phyloP scores from a whole-genome alignment of 257 asterid species.

The Nicotiana tomentosiformis region DNA sequence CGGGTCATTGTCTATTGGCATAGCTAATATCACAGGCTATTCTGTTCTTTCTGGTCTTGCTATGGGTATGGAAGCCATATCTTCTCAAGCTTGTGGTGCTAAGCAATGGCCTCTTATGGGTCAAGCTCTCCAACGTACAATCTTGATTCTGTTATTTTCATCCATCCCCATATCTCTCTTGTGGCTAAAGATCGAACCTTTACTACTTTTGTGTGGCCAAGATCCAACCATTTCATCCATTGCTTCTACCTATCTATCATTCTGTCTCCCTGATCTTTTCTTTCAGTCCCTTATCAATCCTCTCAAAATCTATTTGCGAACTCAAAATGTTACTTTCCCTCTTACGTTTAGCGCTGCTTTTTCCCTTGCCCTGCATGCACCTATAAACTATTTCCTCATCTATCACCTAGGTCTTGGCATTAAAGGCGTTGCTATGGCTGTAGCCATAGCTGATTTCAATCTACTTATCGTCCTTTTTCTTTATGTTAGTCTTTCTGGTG shows the following conservation, averaged over 20 bases:
- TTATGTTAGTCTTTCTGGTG: slow-evolving; percentile 13
- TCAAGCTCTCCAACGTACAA: slow-evolving; percentile 51
- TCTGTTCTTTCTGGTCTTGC: slow-evolving; percentile 67
- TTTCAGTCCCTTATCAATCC: slow-evolving; percentile 54
- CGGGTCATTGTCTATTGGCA: slow-evolving; percentile 61
- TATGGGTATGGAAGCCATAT: slow-evolving; percentile 63
- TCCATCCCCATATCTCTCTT: slow-evolving; percentile 56
- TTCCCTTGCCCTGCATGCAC: slow-evolving; percentile 46
- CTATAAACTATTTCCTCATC: slow-evolving; percentile 35
- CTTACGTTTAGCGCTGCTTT: slow-evolving; percentile 36
- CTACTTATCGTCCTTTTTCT: slow-evolving; percentile 23
- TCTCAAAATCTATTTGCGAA: slow-evolving; percentile 40
- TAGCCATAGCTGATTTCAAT: slow-evolving; percentile 27
- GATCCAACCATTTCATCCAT: slow-evolving; percentile 45
- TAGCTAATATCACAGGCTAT: slow-evolving; percentile 74
- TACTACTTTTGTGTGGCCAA: slow-evolving; percentile 42
- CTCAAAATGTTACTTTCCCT: slow-evolving; percentile 55
- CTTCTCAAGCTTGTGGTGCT: slow-evolving; percentile 77
- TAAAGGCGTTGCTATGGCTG: slow-evolving; percentile 44
- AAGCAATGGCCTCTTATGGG: slow-evolving; percentile 43
- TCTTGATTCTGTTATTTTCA: slow-evolving; percentile 33
- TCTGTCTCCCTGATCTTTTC: slow-evolving; percentile 49
- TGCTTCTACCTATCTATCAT: slow-evolving; percentile 47
- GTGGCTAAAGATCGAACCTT: slow-evolving; percentile 57
- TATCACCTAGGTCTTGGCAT: slow-evolving; percentile 37